These are phyloP conservation scores for Nepenthes alata DNA, from an alignment of 179 eudicot genomes.

Conservation along the genomic window DNA sequence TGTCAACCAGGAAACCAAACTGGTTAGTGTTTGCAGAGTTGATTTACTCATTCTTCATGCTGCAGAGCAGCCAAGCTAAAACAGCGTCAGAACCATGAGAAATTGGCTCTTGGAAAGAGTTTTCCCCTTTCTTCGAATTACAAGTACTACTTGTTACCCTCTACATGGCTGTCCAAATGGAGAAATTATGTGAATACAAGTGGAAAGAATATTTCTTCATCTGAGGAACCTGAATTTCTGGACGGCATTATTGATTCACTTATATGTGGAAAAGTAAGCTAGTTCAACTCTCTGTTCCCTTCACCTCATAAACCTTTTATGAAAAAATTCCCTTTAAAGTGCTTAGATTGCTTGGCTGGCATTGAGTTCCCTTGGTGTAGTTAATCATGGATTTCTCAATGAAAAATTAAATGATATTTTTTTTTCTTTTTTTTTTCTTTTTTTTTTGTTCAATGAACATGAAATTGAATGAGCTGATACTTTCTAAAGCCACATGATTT, in stretches of 20 bases:
- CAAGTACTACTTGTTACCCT: slow-evolving; percentile 74
- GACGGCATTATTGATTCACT: slow-evolving; percentile 37
- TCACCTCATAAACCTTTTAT: slow-evolving; percentile 1
- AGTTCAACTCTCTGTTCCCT: not conserved
- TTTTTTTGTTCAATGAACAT: too few species aligned
- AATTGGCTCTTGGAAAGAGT: slow-evolving; percentile 59
- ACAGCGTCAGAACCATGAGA: slow-evolving; percentile 89
- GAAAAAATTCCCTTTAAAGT: not conserved
- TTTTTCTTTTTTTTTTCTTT: too few species aligned
- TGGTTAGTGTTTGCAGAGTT: not conserved
- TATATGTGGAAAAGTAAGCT: slow-evolving; percentile 56
- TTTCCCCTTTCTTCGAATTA: slow-evolving; percentile 32
- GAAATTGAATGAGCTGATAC: too few species aligned
- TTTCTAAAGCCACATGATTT: too few species aligned
- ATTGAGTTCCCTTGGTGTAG: too few species aligned
- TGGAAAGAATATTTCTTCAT: slow-evolving; percentile 54
- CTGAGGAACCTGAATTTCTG: slow-evolving; percentile 54
- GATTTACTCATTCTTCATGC: slow-evolving; percentile 19
- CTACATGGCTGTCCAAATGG: slow-evolving; percentile 90
- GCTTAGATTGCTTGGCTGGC: not conserved
- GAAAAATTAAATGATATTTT: too few species aligned
- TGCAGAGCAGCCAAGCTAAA: slow-evolving; percentile 75
- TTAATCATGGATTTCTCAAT: too few species aligned
- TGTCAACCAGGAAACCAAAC: not conserved
- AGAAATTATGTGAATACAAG: slow-evolving; percentile 53